Evolutionary conservation across 169 alveolate genomes (phyloP).

Genomic region (Babesia ovis): DNA sequence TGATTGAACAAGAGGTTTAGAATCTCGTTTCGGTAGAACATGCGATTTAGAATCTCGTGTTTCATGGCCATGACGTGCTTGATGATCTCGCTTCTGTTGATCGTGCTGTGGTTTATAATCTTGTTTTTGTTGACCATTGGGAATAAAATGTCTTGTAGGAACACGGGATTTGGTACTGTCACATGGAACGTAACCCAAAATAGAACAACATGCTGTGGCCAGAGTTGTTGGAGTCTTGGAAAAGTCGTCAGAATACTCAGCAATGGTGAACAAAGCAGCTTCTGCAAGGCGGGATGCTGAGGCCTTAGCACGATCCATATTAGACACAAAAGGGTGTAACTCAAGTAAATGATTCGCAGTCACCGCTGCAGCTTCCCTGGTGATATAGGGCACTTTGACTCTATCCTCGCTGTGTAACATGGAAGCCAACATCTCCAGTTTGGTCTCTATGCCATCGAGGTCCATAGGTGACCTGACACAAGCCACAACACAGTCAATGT

Average conservation of each 20-base stretch:
- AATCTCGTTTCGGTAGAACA: neutral
- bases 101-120: no score
- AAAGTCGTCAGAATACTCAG: conserved; percentile 43
- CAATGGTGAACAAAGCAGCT: conserved; percentile 35
- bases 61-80: neutral
- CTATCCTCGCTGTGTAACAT: conserved; percentile 18
- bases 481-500: conserved; percentile 19
- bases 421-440: conserved; percentile 20
- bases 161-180: conserved; percentile 20
- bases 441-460: neutral
- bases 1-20: neutral
- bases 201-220: conserved; percentile 40
- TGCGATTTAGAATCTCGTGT: no score
- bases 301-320: conserved; percentile 13
- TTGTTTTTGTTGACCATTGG: neutral
- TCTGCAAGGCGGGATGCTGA: conserved; percentile 23
- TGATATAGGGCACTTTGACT: conserved; percentile 34
- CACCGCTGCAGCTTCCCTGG: conserved; percentile 51
- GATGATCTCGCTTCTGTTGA: neutral
- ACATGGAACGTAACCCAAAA: conserved; percentile 45
- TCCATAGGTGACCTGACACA: conserved; percentile 17
- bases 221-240: conserved; percentile 37
- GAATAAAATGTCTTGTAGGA: neutral
- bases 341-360: conserved; percentile 39
- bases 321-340: conserved; percentile 41